phyloP scores from a whole-genome alignment of 768 basidiomycete species.

The Suillus subluteus region DNA sequence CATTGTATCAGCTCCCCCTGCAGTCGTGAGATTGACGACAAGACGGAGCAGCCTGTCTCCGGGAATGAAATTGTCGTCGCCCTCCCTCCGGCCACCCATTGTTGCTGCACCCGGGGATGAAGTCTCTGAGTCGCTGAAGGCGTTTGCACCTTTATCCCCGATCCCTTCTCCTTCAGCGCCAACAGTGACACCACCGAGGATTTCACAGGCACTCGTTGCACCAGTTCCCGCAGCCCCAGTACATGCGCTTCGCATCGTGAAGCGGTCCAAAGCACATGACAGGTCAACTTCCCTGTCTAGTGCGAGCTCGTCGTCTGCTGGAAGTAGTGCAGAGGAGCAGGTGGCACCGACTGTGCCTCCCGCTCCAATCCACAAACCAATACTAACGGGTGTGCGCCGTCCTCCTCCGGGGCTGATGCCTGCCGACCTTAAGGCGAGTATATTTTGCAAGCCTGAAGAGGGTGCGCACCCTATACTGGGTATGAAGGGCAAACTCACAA shows the following conservation, averaged over 20 bases:
- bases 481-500: constrained; percentile 16
- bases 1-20: background rate
- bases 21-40: background rate
- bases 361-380: constrained; percentile 18
- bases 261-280: constrained; percentile 28
- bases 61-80: constrained; percentile 4
- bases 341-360: background rate
- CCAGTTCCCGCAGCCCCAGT: constrained; percentile 24
- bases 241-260: constrained; percentile 33
- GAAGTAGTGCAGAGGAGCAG: constrained; percentile 9
- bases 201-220: constrained; percentile 11
- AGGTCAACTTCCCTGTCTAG: constrained; percentile 23
- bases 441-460: constrained; percentile 8
- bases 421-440: background rate
- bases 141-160: background rate
- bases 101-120: background rate
- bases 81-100: background rate
- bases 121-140: background rate
- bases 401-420: constrained; percentile 26
- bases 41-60: constrained; percentile 7
- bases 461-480: constrained; percentile 5
- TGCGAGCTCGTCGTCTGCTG: constrained; percentile 11
- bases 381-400: constrained; percentile 31
- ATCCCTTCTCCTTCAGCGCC: background rate
- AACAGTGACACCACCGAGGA: constrained; percentile 6